Conservation (phyloP, 768 basidiomycete genomes). For the Cytidiella melzeri region DNA sequence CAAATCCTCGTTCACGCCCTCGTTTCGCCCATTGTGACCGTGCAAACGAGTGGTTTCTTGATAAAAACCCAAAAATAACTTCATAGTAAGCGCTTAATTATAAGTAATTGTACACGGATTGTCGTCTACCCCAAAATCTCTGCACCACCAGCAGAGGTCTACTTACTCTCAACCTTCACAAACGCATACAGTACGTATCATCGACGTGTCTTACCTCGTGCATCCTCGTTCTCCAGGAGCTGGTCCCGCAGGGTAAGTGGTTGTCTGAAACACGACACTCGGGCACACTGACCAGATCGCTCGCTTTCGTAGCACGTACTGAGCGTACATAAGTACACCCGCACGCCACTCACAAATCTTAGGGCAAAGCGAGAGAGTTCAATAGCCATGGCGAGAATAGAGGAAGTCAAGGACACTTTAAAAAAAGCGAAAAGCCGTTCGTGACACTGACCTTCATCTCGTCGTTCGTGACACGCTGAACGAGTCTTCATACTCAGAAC, state of each 20-base stretch:
- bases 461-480: neutral
- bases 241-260: neutral
- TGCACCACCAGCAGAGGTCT: too few species aligned
- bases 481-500: neutral
- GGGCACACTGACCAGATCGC: neutral
- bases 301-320: constrained; percentile 1
- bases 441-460: neutral
- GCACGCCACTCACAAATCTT: neutral
- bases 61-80: too few species aligned
- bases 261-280: neutral
- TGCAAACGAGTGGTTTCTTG: too few species aligned
- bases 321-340: neutral
- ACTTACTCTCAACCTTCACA: too few species aligned
- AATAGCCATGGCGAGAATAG: constrained; percentile 16
- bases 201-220: neutral
- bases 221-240: neutral
- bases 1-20: too few species aligned
- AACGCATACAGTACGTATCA: too few species aligned
- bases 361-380: neutral
- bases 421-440: constrained; percentile 7
- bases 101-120: too few species aligned
- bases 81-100: too few species aligned
- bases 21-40: too few species aligned
- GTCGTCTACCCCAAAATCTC: too few species aligned
- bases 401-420: constrained; percentile 12